These are phyloP conservation scores for Lactuca sativa DNA, from an alignment of 129 eudicot species.

Conservation along the genomic window DNA sequence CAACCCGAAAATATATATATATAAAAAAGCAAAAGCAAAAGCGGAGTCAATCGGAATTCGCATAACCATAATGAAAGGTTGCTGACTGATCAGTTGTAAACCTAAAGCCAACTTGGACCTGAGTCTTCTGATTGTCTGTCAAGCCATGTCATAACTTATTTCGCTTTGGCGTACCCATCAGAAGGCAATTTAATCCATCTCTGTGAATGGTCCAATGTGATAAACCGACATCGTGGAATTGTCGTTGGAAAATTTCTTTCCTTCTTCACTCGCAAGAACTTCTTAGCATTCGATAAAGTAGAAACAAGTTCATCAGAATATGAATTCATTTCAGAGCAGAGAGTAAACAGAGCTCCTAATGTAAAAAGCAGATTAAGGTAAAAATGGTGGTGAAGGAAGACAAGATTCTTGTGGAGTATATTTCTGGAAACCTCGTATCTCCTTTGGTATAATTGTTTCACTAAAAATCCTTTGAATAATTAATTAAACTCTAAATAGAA, in stretches of 20 bases:
- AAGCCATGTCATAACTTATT: slow-evolving; percentile 6
- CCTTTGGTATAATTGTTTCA: too few species aligned
- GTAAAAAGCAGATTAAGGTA: too few species aligned
- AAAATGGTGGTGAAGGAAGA: too few species aligned
- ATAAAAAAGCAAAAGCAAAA: not conserved
- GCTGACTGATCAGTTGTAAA: slow-evolving; percentile 47
- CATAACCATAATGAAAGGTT: slow-evolving; percentile 41
- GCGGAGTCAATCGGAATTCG: slow-evolving; percentile 36
- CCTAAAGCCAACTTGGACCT: slow-evolving; percentile 48
- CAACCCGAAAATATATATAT: not conserved
- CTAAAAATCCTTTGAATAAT: too few species aligned
- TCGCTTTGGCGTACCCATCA: not conserved
- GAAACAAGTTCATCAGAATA: too few species aligned
- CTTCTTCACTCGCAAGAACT: too few species aligned
- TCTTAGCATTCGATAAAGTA: too few species aligned
- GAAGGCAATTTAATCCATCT: slow-evolving; percentile 17
- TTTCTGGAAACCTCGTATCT: too few species aligned
- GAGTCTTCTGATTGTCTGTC: not conserved
- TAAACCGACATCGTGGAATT: slow-evolving; percentile 26
- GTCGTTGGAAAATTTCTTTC: not conserved
- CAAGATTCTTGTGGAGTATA: too few species aligned
- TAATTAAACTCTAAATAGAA: too few species aligned
- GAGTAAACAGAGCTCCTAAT: too few species aligned
- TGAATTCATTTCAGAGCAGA: too few species aligned
- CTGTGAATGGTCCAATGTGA: slow-evolving; percentile 48